Evolutionary conservation across 306 rosid species (phyloP).

Genomic region (Benincasa hispida): DNA sequence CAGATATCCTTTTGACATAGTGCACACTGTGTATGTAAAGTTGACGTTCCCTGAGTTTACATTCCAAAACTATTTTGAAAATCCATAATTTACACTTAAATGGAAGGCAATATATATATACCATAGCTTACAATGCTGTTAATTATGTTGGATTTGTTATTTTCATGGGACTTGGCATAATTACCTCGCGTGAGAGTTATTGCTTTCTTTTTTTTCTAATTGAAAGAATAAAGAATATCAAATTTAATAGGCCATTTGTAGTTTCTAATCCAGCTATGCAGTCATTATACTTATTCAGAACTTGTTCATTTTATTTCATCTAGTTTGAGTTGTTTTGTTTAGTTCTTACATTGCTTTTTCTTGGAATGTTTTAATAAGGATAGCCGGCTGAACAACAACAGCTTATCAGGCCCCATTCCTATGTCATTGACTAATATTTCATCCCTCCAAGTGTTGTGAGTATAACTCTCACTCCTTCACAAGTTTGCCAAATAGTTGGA

Average conservation of each 20-base stretch:
- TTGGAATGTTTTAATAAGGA: constrained; percentile 40
- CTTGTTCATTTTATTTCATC: not conserved
- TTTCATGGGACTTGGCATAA: not conserved
- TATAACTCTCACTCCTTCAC: constrained; percentile 7
- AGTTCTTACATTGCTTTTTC: constrained; percentile 22
- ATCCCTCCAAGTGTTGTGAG: constrained; percentile 96
- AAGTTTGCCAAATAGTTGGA: not conserved
- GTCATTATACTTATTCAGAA: not conserved
- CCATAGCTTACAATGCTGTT: not conserved
- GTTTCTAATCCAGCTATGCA: not conserved
- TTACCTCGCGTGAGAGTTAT: not conserved
- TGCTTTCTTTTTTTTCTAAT: not conserved
- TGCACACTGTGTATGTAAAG: not conserved
- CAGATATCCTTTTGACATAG: too few species aligned
- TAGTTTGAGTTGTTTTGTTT: constrained; percentile 4
- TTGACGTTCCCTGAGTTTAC: not conserved
- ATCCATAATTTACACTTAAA: not conserved
- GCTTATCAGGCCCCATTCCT: constrained; percentile 81
- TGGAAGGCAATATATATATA: not conserved
- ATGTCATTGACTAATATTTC: constrained; percentile 87
- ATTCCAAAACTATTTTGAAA: not conserved
- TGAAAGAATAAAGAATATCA: not conserved
- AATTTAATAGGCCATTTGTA: not conserved
- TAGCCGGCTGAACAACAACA: constrained; percentile 99
- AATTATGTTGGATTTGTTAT: not conserved